Conservation (phyloP, 1,284 basidiomycete species). For the Ganoderma meredithae region DNA sequence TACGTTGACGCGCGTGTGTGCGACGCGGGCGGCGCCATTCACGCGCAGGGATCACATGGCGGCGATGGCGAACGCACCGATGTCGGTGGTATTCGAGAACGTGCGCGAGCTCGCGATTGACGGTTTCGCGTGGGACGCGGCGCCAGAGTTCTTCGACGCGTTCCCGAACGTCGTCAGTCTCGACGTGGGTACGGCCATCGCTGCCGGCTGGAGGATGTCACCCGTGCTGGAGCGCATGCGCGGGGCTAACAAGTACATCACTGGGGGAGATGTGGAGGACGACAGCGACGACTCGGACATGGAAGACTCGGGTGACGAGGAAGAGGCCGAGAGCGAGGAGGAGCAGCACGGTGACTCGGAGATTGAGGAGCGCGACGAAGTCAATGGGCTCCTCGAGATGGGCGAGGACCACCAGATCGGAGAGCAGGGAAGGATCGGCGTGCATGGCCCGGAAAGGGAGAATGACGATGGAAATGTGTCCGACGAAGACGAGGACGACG, state of each 20-base stretch:
- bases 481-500: neutral
- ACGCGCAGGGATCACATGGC: neutral
- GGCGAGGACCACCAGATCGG: neutral
- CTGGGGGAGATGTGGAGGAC: neutral
- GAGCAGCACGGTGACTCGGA: neutral
- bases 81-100: neutral
- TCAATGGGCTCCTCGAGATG: neutral
- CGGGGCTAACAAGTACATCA: neutral
- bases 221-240: neutral
- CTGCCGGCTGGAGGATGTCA: neutral
- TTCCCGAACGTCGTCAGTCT: conserved; percentile 7
- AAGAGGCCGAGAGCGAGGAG: neutral
- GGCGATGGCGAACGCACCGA: neutral
- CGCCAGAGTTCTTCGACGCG: neutral
- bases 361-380: neutral
- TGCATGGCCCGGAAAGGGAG: neutral
- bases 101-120: neutral
- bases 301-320: neutral
- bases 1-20: neutral
- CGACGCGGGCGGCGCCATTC: neutral
- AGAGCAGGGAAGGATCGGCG: neutral
- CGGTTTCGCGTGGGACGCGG: neutral
- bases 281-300: neutral
- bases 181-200: neutral
- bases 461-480: neutral